These are phyloP conservation scores for Chalara sp. DNA, from an alignment of 2,329 filamentous ascomycete species.

Conservation along the genomic window DNA sequence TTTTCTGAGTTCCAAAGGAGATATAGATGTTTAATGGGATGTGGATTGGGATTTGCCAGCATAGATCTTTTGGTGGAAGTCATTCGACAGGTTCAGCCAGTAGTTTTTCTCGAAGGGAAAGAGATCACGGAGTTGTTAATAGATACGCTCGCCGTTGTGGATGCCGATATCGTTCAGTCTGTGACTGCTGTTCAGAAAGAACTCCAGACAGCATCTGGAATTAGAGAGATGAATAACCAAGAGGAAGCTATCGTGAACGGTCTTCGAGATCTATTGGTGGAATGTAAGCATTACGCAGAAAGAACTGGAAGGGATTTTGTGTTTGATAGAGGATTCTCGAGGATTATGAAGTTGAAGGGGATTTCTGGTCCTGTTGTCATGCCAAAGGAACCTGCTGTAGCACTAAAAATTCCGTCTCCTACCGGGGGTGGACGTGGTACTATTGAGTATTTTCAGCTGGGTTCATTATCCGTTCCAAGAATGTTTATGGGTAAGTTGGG, in stretches of 20 bases:
- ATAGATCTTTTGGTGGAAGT: conserved; percentile 14
- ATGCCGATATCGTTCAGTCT: conserved; percentile 24
- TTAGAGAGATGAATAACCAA: conserved; percentile 7
- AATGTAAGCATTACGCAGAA: conserved; percentile 1
- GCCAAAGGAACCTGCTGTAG: neutral
- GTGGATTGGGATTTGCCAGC: conserved; percentile 26
- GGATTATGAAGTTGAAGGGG: conserved; percentile 4
- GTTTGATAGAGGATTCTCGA: conserved; percentile 14
- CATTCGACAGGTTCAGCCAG: conserved; percentile 8
- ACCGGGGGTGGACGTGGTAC: too few species aligned
- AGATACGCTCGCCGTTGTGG: conserved; percentile 24
- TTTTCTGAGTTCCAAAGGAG: conserved; percentile 16
- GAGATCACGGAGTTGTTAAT: conserved; percentile 8
- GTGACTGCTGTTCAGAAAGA: conserved; percentile 21
- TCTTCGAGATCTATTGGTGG: conserved; percentile 6
- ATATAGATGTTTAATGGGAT: conserved; percentile 28
- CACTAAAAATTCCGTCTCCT: neutral
- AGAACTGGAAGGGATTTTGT: conserved; percentile 3
- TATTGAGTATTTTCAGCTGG: conserved; percentile 30
- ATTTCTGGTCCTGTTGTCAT: neutral
- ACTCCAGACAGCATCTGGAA: conserved; percentile 9
- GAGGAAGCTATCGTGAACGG: conserved; percentile 5
- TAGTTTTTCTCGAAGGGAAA: neutral
- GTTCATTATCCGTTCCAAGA: conserved; percentile 29
- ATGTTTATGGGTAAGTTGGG: conserved; percentile 28